Evolutionary conservation across 1,139 yeast species (phyloP), one percentile per base, ranked within the genome.

Genomic region (Meyerozyma guilliermondii): DNA sequence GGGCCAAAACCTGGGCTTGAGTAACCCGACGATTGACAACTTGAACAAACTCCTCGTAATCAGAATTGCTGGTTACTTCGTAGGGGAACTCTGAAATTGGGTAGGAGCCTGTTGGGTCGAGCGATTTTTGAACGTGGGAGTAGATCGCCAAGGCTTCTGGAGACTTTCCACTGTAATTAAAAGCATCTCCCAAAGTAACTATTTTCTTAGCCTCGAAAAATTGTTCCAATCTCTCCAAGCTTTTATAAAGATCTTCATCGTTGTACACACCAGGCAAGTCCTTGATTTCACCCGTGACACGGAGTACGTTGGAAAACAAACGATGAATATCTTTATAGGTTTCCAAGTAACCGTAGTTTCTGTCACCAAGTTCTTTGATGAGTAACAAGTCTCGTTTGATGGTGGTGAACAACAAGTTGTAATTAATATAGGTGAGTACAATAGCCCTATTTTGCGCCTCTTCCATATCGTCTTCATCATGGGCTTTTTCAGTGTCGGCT

Each of bases 231-330:
- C 71, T 57, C 17, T 71, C 76, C 43, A 89, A 67, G 10, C 86
- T 77, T 14, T 65, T 62, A 48, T 67, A 60, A 43, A 91, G 70
- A 28, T 76, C 83, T 43, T 86, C 94, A 56, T 88, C 96, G 45
- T 87, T 86, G 56, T 84, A 81, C 18, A 91, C 95, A 71, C 98
- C 98, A 0, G 97, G 96, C 42, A 91, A 72, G 47, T 87, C 95
- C 55, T 76, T 71, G 40, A 88, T 63, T 51, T 84, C 83, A 6
- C 64, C 65, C 24, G 83, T 62, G 30, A 79, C 74, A 27, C 67
- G 41, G 16, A 75, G 57, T 40, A 81, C 74, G 11, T 74, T 67
- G 44, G 71, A 76, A 51, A 71, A 78, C 42, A 81, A 61, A 47
- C 82, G 73, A 38, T 71, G 59, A 6, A 66, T 60, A 49, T 80